Percentiles rank a stretch among this genome's conserved stretches.
phyloP scores from a whole-genome alignment of 495 filamentous ascomycete genomes.

The Rostrohypoxylon terebratum region DNA sequence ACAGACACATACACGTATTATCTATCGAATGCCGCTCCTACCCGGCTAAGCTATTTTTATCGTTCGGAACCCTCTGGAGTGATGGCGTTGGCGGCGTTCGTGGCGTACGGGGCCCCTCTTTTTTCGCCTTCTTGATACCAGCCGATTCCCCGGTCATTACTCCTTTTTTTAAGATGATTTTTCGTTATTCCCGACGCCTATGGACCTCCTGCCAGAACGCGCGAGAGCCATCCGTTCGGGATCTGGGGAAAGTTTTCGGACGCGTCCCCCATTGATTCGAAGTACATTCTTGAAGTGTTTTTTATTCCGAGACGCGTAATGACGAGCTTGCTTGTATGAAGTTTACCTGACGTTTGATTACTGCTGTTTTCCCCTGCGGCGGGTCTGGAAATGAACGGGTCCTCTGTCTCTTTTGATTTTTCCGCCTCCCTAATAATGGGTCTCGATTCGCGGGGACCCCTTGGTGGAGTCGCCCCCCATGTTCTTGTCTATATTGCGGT shows the following conservation, averaged over 20 bases:
- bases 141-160: slow-evolving; percentile 29
- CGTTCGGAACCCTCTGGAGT: slow-evolving; percentile 13
- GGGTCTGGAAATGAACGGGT: not conserved
- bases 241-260: not conserved
- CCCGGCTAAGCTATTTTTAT: slow-evolving; percentile 23
- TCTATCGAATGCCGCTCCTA: slow-evolving; percentile 9
- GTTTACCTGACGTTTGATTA: slow-evolving; percentile 4
- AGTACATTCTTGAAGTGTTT: slow-evolving; percentile 17
- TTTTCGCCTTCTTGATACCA: slow-evolving; percentile 41
- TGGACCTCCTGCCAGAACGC: not conserved
- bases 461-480: not conserved
- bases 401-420: not conserved
- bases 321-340: slow-evolving; percentile 1
- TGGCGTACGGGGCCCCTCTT: slow-evolving; percentile 30
- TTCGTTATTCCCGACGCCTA: not conserved
- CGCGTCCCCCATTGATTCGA: not conserved
- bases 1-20: slow-evolving; percentile 10
- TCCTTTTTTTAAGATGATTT: slow-evolving; percentile 3
- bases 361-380: not conserved
- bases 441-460: not conserved
- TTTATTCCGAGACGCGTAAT: slow-evolving; percentile 6
- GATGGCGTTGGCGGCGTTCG: slow-evolving; percentile 45
- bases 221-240: not conserved
- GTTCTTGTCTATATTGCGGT: slow-evolving; percentile 23
- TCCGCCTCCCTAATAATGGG: not conserved